phyloP scores from a whole-genome alignment of 1,284 basidiomycete species.

The Malassezia cuniculi region DNA sequence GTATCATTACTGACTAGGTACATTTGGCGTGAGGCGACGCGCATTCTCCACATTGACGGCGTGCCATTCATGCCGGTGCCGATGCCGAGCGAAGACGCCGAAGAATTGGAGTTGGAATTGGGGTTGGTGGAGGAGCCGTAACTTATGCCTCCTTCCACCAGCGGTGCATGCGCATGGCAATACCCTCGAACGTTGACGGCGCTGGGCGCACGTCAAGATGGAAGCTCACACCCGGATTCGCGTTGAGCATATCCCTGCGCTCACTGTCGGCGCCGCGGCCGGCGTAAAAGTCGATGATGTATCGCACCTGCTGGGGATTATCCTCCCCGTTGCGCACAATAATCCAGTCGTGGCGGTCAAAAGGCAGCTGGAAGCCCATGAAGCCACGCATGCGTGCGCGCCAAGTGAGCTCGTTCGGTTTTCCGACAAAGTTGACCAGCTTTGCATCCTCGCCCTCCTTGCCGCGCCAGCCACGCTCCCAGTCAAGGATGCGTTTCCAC shows the following conservation, averaged over 20 bases:
- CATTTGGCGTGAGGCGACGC: constrained; percentile 7
- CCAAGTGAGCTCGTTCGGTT: constrained; percentile 51
- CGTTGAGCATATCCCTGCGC: constrained; percentile 2
- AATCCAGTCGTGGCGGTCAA: constrained; percentile 95
- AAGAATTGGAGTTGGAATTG: too few relatives aligned
- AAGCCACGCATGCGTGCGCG: constrained; percentile 70
- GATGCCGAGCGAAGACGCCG: not conserved
- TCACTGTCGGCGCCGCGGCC: constrained; percentile 52
- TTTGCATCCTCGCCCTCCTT: constrained; percentile 54
- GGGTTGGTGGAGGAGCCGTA: too few relatives aligned
- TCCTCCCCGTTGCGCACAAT: constrained; percentile 56
- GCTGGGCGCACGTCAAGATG: constrained; percentile 89
- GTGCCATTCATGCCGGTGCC: too few relatives aligned
- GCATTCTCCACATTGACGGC: not conserved
- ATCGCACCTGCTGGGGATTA: constrained; percentile 55
- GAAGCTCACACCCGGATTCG: constrained; percentile 52
- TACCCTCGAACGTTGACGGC: constrained; percentile 75
- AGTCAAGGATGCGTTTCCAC: constrained; percentile 76
- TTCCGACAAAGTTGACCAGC: constrained; percentile 64
- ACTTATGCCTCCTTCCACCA: constrained; percentile 1
- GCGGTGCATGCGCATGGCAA: constrained; percentile 54
- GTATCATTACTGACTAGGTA: not conserved
- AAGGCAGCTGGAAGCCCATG: constrained; percentile 85
- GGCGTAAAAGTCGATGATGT: constrained; percentile 97
- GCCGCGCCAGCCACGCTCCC: constrained; percentile 54